phyloP scores from a whole-genome alignment of 2,329 filamentous ascomycete genomes.

The Hymenoscyphus fraxineus region DNA sequence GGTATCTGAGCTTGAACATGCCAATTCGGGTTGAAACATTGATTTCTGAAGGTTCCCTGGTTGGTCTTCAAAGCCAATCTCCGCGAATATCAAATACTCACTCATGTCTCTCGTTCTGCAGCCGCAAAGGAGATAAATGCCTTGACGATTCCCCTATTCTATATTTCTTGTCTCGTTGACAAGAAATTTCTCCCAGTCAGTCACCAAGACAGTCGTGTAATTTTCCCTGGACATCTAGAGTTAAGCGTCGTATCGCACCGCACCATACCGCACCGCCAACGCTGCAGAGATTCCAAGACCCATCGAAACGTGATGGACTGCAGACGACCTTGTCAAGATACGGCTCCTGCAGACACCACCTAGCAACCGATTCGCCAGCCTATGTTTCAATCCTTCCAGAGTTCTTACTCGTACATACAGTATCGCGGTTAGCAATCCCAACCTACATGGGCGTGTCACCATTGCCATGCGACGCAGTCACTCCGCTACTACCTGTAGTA shows the following conservation, averaged over 20 bases:
- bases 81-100: not conserved
- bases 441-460: not conserved
- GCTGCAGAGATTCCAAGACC: not conserved
- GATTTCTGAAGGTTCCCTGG: not conserved
- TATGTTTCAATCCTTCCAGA: not conserved
- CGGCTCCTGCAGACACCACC: not conserved
- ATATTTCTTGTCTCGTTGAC: not conserved
- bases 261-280: not conserved
- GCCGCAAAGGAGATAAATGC: not conserved
- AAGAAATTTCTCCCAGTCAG: not conserved
- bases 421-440: not conserved
- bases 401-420: not conserved
- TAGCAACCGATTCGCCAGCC: not conserved
- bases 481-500: not conserved
- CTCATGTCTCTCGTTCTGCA: not conserved
- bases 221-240: not conserved
- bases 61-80: not conserved
- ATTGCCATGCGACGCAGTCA: not conserved
- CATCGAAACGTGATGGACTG: not conserved
- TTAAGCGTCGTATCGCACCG: not conserved
- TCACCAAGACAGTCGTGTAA: not conserved
- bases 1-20: not conserved
- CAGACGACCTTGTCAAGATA: not conserved
- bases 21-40: not conserved
- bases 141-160: not conserved